A percentile compares a stretch with the other conserved stretches of the same genome.
Evolutionary conservation across 148 eudicot species (phyloP).

Genomic region (Vaccinium corymbosum): DNA sequence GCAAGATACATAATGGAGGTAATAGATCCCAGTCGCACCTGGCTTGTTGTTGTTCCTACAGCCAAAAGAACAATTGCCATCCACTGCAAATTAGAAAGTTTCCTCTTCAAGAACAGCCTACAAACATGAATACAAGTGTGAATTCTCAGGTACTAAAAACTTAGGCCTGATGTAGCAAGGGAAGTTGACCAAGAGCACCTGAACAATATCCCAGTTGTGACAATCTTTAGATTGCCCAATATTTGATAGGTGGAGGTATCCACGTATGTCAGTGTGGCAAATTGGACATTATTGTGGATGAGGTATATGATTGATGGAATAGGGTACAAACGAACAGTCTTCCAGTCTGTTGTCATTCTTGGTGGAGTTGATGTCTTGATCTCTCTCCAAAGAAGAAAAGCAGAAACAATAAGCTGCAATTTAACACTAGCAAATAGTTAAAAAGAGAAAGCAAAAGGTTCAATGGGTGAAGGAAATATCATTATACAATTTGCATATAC

Average conservation of each 20-base stretch:
- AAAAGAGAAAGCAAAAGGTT: background rate
- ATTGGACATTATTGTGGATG: conserved; percentile 92
- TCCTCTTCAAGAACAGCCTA: conserved; percentile 83
- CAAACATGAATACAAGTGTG: background rate
- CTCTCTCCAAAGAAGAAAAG: conserved; percentile 85
- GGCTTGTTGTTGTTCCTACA: conserved; percentile 96
- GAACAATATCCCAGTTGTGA: conserved; percentile 88
- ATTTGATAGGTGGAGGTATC: conserved; percentile 97
- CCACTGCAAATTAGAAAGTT: conserved; percentile 94
- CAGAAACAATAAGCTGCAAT: conserved; percentile 60
- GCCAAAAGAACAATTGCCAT: conserved; percentile 87
- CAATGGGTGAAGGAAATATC: background rate
- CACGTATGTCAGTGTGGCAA: conserved; percentile 92
- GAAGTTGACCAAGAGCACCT: conserved; percentile 40
- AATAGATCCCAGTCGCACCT: conserved; percentile 42
- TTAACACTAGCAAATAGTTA: background rate
- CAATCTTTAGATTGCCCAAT: conserved; percentile 94
- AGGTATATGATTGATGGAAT: conserved; percentile 94
- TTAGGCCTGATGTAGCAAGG: conserved; percentile 5
- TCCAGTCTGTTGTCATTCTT: conserved; percentile 95
- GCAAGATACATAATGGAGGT: conserved; percentile 1
- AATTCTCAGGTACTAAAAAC: background rate
- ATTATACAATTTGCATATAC: background rate
- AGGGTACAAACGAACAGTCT: conserved; percentile 73
- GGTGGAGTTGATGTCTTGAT: conserved; percentile 51